phyloP scores from a whole-genome alignment of 2,329 filamentous ascomycete genomes.

The Hymenoscyphus infarciens region DNA sequence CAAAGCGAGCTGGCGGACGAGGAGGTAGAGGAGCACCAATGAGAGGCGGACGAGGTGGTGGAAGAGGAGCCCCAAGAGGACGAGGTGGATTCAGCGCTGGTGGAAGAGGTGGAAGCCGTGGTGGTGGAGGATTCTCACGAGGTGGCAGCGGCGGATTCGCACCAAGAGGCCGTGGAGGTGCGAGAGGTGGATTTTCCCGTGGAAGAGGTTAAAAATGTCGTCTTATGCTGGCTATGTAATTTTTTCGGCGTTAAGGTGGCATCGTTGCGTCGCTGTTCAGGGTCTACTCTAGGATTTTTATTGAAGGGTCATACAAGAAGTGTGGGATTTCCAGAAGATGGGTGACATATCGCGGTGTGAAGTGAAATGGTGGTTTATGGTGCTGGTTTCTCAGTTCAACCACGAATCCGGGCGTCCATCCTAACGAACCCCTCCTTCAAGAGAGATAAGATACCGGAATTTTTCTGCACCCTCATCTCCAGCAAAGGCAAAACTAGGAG shows the following conservation, averaged over 20 bases:
- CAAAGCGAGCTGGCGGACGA: slow-evolving; percentile 65
- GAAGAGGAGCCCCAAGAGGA: slow-evolving; percentile 51
- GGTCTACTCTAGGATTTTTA: slow-evolving; percentile 15
- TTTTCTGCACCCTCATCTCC: no score
- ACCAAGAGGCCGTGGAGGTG: slow-evolving; percentile 33
- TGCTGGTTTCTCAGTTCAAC: not conserved
- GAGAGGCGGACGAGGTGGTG: slow-evolving; percentile 41
- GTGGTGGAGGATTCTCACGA: slow-evolving; percentile 36
- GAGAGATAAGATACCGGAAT: no score
- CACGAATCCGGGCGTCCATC: no score
- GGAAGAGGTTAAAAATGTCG: slow-evolving; percentile 28
- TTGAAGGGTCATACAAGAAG: slow-evolving; percentile 10
- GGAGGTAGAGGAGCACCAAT: slow-evolving; percentile 44
- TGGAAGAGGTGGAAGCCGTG: slow-evolving; percentile 43
- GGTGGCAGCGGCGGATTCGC: slow-evolving; percentile 34
- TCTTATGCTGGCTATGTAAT: slow-evolving; percentile 21
- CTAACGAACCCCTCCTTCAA: no score
- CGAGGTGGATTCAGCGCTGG: slow-evolving; percentile 46
- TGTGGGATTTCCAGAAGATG: not conserved
- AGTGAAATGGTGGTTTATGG: not conserved
- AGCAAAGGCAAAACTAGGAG: no score
- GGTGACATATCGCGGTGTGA: not conserved
- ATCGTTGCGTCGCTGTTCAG: slow-evolving; percentile 16
- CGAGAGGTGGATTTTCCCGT: slow-evolving; percentile 33
- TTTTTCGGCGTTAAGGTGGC: slow-evolving; percentile 27